Evolutionary conservation across 140 eudicot genomes (phyloP), one percentile per base, ranked within the genome.

Genomic region (Flaveria floridana): DNA sequence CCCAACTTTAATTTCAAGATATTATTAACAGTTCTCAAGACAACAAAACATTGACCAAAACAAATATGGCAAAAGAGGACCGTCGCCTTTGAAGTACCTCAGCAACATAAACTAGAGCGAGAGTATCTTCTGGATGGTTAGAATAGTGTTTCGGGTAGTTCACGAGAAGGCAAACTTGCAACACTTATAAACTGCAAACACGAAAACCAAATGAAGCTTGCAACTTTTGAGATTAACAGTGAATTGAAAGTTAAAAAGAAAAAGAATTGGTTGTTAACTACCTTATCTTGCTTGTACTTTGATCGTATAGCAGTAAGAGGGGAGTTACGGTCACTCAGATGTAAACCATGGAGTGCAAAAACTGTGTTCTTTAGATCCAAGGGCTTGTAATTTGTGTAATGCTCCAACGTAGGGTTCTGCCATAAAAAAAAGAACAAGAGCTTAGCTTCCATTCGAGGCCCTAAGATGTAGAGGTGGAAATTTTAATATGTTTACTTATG

Each of bases 271-370:
- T 42, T 26, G 50, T 68, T 72, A 62, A 13, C 70, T 83, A 87
- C 95, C 96, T 87, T 82, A 20, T 84, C 86, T 76, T 87, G 89
- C 59, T 47, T 75, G 84, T 90, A 90, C 80, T 87, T 90, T 41
- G 87, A 86, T 20, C 87, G 82, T 68, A 90, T 84, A 25, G 87
- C 96, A 20, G 71, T 80, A 26, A 86, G 50, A 76, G 88, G 84
- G 50, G 88, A 86, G 21, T 19, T 61, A 41, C 39, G 52, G 50
- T 83, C 84, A 39, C 88, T 86, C 52, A 77, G 65, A 76, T 82
- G 91, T 61, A 90, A 61, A 73, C 63, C 68, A 63, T 84, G 85
- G 65, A 90, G 74, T 37, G 93, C 95, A 71, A 78, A 52, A 68
- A 87, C 89, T 5, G 84, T n/a, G 20, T 73, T 72, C 80, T 84